Percentiles rank a stretch among this genome's conserved stretches.
Evolutionary conservation across 139 green algal genomes (phyloP).

Genomic region (Chlamydomonas applanata): DNA sequence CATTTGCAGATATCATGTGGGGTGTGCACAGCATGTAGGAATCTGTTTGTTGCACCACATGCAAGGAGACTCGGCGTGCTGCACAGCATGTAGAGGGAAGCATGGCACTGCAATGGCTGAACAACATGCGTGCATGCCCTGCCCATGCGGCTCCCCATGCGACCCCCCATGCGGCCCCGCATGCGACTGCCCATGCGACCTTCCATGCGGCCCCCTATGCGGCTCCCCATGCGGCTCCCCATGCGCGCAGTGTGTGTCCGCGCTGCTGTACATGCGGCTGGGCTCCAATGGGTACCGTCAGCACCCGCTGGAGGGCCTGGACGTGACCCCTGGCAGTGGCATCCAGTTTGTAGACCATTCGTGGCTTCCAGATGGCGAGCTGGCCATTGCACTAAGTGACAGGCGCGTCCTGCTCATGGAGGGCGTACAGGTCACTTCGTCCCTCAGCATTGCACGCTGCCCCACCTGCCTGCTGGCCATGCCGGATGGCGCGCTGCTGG

Average conservation of each 20-base stretch:
- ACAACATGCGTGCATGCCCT: too few species aligned
- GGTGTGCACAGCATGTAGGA: too few species aligned
- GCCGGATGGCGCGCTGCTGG: conserved; percentile 10
- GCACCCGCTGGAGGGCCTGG: conserved; percentile 22
- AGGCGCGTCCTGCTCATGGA: conserved; percentile 8
- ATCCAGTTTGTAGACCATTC: conserved; percentile 9
- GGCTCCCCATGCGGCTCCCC: too few species aligned
- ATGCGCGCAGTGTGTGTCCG: background rate
- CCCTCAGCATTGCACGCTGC: background rate
- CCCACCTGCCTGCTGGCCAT: conserved; percentile 1
- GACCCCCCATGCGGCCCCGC: too few species aligned
- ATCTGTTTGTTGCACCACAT: too few species aligned
- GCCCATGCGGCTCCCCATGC: too few species aligned
- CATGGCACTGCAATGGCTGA: too few species aligned
- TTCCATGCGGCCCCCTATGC: too few species aligned
- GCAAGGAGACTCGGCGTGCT: too few species aligned
- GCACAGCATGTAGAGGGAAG: too few species aligned
- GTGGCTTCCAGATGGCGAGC: conserved; percentile 12
- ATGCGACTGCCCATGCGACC: too few species aligned
- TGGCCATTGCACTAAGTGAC: conserved; percentile 8
- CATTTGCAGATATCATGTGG: too few species aligned
- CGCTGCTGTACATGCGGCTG: conserved; percentile 17
- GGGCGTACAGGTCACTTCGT: conserved; percentile 1
- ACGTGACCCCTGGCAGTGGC: background rate
- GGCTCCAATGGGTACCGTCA: conserved; percentile 18